phyloP scores from a whole-genome alignment of 148 eudicot genomes.

The Spergularia bocconei region DNA sequence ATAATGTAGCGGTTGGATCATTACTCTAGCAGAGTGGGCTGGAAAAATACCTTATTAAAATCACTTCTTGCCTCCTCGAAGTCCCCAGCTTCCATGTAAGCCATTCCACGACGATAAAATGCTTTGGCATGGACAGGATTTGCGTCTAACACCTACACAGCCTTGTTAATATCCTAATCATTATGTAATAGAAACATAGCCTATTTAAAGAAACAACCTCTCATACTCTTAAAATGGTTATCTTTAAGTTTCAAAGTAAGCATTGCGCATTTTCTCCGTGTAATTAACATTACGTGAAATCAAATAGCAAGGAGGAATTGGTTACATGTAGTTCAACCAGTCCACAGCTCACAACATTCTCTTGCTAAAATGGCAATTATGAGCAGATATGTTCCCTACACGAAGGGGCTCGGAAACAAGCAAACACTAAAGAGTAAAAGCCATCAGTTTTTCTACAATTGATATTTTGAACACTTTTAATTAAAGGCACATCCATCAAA shows the following conservation, averaged over 20 bases:
- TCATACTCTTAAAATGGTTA: too few species aligned
- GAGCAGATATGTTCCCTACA: not conserved
- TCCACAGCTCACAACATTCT: not conserved
- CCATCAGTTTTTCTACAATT: not conserved
- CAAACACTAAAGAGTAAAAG: not conserved
- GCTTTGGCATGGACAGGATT: conserved; percentile 91
- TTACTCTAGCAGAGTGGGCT: not conserved
- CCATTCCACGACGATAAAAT: conserved; percentile 97
- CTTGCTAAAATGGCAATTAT: not conserved
- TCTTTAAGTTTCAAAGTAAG: not conserved
- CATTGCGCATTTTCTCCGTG: too few species aligned
- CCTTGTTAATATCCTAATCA: not conserved
- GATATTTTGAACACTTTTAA: not conserved
- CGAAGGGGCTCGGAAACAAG: not conserved
- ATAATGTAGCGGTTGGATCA: not conserved
- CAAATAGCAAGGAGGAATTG: not conserved
- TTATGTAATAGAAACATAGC: not conserved
- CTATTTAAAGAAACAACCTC: too few species aligned
- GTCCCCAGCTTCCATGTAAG: conserved; percentile 80
- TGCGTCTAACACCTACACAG: conserved; percentile 73
- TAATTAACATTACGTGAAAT: not conserved
- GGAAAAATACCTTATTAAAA: conserved; percentile 67
- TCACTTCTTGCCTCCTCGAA: conserved; percentile 87
- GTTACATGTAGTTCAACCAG: not conserved
- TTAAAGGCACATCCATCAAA: not conserved